phyloP scores from a whole-genome alignment of 2,329 filamentous ascomycete genomes.

The Ascochyta viciae-villosae region DNA sequence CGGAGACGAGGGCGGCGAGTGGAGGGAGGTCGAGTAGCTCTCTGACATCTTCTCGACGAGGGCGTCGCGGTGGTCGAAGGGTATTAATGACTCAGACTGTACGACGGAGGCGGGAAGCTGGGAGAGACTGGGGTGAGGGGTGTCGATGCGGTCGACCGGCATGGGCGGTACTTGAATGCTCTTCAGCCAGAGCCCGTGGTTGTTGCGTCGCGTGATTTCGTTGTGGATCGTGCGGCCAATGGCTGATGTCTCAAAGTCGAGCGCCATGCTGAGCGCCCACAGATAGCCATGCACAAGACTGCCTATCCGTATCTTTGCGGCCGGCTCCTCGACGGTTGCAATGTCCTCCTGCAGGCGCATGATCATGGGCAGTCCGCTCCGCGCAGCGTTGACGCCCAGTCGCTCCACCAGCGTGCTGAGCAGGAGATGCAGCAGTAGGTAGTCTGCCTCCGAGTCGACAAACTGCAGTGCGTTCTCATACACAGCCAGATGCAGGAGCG shows the following conservation, averaged over 20 bases:
- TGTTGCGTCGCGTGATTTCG: slow-evolving; percentile 77
- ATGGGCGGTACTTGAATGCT: slow-evolving; percentile 74
- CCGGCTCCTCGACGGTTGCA: slow-evolving; percentile 67
- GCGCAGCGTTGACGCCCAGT: slow-evolving; percentile 81
- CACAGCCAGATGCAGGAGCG: slow-evolving; percentile 83
- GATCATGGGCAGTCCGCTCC: slow-evolving; percentile 85
- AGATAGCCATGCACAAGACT: slow-evolving; percentile 90
- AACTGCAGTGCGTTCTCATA: slow-evolving; percentile 83
- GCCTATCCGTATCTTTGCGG: slow-evolving; percentile 79
- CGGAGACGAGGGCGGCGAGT: slow-evolving; percentile 73
- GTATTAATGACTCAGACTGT: slow-evolving; percentile 59
- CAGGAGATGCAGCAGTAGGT: slow-evolving; percentile 78
- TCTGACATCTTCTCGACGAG: slow-evolving; percentile 78
- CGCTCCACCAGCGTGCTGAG: slow-evolving; percentile 75
- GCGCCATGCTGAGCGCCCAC: slow-evolving; percentile 77
- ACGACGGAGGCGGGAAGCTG: slow-evolving; percentile 36
- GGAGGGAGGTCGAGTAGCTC: slow-evolving; percentile 69
- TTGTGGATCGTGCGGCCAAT: slow-evolving; percentile 75
- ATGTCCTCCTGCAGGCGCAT: slow-evolving; percentile 88
- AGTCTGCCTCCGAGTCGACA: slow-evolving; percentile 70
- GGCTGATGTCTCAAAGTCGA: slow-evolving; percentile 74
- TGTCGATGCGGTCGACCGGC: slow-evolving; percentile 64
- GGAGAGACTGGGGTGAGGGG: slow-evolving; percentile 34
- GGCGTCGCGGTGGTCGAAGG: slow-evolving; percentile 75
- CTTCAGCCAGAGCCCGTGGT: slow-evolving; percentile 79